Percentiles rank a stretch among this genome's conserved stretches.
phyloP scores from a whole-genome alignment of 108 stramenopile species.

The Skeletonema grethae region DNA sequence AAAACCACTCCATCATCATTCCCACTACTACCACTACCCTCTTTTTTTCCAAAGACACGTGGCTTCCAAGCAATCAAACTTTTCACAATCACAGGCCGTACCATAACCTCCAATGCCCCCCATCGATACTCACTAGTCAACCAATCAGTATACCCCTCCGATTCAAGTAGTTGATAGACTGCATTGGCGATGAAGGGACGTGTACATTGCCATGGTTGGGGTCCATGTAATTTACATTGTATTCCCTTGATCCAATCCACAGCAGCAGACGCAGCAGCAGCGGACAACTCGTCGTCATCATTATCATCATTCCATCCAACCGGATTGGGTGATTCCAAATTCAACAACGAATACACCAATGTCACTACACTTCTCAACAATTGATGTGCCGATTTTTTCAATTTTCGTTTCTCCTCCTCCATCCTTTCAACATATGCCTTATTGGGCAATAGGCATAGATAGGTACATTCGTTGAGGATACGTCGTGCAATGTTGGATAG shows the following conservation, averaged over 20 bases:
- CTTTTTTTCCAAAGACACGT: background rate
- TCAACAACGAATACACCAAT: background rate
- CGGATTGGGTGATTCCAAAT: constrained; percentile 5
- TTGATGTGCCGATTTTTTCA: background rate
- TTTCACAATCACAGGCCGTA: background rate
- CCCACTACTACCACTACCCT: no score
- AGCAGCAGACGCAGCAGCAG: no score
- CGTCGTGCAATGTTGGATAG: background rate
- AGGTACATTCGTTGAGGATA: background rate
- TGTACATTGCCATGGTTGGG: constrained; percentile 5
- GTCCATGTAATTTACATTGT: background rate
- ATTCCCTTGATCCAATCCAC: background rate
- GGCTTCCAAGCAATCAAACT: background rate
- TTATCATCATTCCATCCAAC: background rate
- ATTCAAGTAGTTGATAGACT: background rate
- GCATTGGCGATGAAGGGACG: background rate
- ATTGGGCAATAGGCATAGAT: background rate
- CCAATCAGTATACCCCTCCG: background rate
- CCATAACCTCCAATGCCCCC: background rate
- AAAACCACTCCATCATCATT: no score
- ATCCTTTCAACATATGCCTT: background rate
- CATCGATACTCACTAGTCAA: background rate
- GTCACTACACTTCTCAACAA: background rate
- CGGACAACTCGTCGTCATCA: background rate
- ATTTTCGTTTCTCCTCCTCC: background rate